These are phyloP conservation scores for Acanthamoeba healyi DNA, from an alignment of 208 protist genomes.

Conservation along the genomic window DNA sequence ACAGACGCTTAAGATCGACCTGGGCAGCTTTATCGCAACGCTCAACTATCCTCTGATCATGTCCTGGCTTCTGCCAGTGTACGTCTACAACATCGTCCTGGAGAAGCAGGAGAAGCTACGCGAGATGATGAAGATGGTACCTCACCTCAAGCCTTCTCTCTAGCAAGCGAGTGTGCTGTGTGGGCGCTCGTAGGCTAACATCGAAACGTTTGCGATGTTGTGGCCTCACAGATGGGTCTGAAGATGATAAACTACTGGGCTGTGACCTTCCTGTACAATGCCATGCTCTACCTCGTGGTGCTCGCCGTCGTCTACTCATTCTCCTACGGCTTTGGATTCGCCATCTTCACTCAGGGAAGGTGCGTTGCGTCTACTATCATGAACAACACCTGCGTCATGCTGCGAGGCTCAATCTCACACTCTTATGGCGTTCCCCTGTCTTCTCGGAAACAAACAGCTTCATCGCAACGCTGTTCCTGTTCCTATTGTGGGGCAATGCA, in stretches of 20 bases:
- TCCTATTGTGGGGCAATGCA: constrained; percentile 72
- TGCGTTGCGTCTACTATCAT: too few relatives aligned
- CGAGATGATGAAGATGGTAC: constrained; percentile 79
- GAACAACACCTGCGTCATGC: too few relatives aligned
- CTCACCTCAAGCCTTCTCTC: neutral
- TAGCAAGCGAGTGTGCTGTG: neutral
- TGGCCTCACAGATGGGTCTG: constrained; percentile 34
- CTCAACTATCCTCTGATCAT: constrained; percentile 71
- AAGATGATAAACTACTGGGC: constrained; percentile 75
- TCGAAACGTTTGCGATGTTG: too few relatives aligned
- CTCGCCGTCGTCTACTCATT: constrained; percentile 48
- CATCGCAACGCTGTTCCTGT: constrained; percentile 20
- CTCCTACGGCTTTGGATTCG: constrained; percentile 57
- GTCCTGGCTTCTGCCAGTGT: constrained; percentile 70
- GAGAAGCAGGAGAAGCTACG: constrained; percentile 78
- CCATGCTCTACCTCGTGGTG: constrained; percentile 49
- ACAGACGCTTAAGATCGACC: constrained; percentile 2
- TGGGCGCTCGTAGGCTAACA: neutral
- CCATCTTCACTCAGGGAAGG: constrained; percentile 69
- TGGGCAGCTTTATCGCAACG: constrained; percentile 61
- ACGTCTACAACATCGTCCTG: constrained; percentile 75
- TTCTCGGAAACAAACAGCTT: neutral
- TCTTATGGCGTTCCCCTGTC: neutral
- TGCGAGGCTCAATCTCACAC: too few relatives aligned
- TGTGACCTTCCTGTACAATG: constrained; percentile 57